These are phyloP conservation scores for Annona squamosa DNA, from an alignment of 164 flowering plant genomes.

Conservation along the genomic window DNA sequence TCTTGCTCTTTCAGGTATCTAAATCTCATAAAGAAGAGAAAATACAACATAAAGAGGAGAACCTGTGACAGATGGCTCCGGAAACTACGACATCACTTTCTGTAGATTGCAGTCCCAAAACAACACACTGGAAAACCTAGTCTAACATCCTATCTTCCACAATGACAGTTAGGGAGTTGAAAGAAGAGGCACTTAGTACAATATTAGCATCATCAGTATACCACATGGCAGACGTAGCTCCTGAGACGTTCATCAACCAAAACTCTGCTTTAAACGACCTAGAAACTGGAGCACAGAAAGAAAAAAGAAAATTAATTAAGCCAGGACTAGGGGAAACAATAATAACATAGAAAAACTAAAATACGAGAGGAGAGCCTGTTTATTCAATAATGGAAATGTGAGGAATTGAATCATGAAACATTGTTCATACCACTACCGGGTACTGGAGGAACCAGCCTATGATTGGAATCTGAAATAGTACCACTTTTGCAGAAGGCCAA, in stretches of 20 bases:
- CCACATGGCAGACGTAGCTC: background rate
- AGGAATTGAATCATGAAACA: background rate
- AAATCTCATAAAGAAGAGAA: too few species aligned
- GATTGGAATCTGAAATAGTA: conserved; percentile 64
- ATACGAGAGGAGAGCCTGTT: background rate
- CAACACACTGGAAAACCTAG: background rate
- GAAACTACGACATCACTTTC: too few species aligned
- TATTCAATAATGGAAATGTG: too few species aligned
- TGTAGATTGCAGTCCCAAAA: too few species aligned
- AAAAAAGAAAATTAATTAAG: background rate
- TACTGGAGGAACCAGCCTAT: conserved; percentile 63
- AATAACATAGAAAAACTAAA: background rate
- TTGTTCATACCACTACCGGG: conserved; percentile 37
- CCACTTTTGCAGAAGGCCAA: conserved; percentile 55
- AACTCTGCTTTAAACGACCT: conserved; percentile 19
- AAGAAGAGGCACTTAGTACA: background rate
- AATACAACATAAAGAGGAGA: too few species aligned
- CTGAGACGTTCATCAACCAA: conserved; percentile 12
- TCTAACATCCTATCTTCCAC: background rate
- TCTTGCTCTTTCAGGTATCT: too few species aligned
- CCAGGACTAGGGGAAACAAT: background rate
- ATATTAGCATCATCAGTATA: background rate
- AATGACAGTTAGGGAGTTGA: background rate
- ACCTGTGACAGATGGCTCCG: too few species aligned
- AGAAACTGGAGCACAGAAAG: conserved; percentile 22